phyloP scores from a whole-genome alignment of 2,329 filamentous ascomycete species.

The Xylariaceae sp. region DNA sequence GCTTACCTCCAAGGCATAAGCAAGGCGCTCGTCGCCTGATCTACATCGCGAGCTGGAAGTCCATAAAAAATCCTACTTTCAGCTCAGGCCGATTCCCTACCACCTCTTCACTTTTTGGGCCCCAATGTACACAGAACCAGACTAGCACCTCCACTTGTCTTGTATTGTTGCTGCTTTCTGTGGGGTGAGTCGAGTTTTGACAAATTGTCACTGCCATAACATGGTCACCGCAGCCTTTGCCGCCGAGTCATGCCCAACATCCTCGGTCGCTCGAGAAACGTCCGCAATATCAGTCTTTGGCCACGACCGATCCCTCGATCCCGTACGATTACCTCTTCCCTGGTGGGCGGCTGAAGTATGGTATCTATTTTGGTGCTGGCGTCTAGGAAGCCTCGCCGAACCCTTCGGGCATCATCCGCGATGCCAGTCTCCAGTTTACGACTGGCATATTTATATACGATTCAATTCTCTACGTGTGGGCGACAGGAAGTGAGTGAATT shows the following conservation, averaged over 20 bases:
- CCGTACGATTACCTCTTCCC: background rate
- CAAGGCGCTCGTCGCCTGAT: background rate
- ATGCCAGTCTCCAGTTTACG: too few species aligned
- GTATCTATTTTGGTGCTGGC: too few species aligned
- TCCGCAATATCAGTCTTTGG: background rate
- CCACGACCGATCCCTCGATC: background rate
- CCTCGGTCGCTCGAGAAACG: background rate
- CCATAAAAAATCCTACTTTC: background rate
- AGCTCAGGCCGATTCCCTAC: background rate
- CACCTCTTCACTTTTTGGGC: background rate
- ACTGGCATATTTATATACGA: too few species aligned
- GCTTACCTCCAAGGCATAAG: background rate
- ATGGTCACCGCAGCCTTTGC: background rate
- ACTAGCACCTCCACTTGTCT: background rate
- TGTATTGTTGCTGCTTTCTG: background rate
- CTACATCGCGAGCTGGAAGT: background rate
- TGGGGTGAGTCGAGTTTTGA: background rate
- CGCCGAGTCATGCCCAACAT: background rate
- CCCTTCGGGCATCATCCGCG: too few species aligned
- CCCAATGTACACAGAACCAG: background rate
- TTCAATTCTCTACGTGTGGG: background rate
- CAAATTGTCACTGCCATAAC: background rate
- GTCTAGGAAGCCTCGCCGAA: too few species aligned
- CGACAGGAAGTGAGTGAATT: constrained; percentile 3
- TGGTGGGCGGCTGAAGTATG: too few species aligned